phyloP scores from a whole-genome alignment of 2,329 filamentous ascomycete species.

The Alternaria sp. region DNA sequence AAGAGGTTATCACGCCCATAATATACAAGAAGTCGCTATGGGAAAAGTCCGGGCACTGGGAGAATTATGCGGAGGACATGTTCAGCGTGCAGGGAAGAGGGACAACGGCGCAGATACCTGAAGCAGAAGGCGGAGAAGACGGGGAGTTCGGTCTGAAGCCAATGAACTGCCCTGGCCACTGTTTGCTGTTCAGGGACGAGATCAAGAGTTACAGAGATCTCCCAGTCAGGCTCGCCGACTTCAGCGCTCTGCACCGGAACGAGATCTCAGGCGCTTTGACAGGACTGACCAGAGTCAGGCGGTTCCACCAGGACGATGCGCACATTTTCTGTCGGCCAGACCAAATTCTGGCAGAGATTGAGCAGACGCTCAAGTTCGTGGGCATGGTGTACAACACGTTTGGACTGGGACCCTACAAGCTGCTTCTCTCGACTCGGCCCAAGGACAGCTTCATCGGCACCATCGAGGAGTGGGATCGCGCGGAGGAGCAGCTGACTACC shows the following conservation, averaged over 20 bases:
- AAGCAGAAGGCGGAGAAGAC: conserved; percentile 61
- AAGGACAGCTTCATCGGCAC: conserved; percentile 78
- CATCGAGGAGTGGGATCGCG: conserved; percentile 70
- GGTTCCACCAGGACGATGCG: conserved; percentile 90
- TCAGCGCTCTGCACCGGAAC: conserved; percentile 85
- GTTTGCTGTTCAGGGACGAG: conserved; percentile 78
- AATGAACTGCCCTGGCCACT: conserved; percentile 93
- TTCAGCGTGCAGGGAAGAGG: conserved; percentile 73
- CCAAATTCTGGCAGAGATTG: conserved; percentile 78
- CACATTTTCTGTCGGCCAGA: conserved; percentile 86
- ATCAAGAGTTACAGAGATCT: conserved; percentile 79
- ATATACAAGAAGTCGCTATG: conserved; percentile 90
- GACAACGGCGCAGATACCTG: conserved; percentile 51
- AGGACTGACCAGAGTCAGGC: conserved; percentile 80
- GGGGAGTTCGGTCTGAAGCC: conserved; percentile 85
- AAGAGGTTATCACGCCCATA: conserved; percentile 86
- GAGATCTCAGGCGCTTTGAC: conserved; percentile 82
- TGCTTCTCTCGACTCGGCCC: conserved; percentile 81
- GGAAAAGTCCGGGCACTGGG: conserved; percentile 84
- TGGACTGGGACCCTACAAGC: conserved; percentile 72
- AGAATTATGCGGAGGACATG: conserved; percentile 93
- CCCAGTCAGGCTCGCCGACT: conserved; percentile 84
- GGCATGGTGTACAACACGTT: conserved; percentile 74
- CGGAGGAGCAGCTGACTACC: conserved; percentile 69
- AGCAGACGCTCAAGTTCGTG: conserved; percentile 75